Evolutionary conservation across 257 asterid species (phyloP).

Genomic region (Jasminum sambac): DNA sequence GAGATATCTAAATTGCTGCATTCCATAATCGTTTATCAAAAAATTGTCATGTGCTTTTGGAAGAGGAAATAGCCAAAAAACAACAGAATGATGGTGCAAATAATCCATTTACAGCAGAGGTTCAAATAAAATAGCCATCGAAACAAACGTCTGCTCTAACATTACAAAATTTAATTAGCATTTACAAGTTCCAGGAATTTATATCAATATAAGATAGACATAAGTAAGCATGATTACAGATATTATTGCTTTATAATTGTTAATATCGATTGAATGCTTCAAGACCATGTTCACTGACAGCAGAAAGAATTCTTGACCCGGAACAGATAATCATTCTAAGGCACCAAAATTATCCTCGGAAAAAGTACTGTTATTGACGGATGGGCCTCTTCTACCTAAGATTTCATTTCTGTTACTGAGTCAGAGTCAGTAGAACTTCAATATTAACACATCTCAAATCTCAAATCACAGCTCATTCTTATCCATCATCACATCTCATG

Average conservation of each 20-base stretch:
- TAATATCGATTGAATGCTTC: background rate
- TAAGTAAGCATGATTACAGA: background rate
- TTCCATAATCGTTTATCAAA: background rate
- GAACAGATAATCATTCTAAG: background rate
- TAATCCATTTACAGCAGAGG: background rate
- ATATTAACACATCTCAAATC: no score
- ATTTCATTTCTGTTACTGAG: no score
- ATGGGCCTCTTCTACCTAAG: background rate
- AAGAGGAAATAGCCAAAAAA: background rate
- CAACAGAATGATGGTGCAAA: background rate
- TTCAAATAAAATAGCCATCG: background rate
- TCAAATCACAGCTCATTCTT: no score
- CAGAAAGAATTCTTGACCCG: background rate
- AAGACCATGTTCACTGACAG: background rate
- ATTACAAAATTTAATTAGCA: background rate
- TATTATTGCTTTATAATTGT: background rate
- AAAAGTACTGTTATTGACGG: background rate
- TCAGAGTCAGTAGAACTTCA: no score
- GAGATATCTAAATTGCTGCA: slow-evolving; percentile 22
- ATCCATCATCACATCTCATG: no score
- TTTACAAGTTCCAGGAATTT: background rate
- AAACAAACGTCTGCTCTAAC: background rate
- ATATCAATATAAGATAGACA: background rate
- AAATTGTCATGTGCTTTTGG: slow-evolving; percentile 6
- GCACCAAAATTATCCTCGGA: slow-evolving; percentile 2